These are phyloP conservation scores for Lactarius deliciosus DNA, from an alignment of 768 basidiomycete genomes.

Conservation along the genomic window DNA sequence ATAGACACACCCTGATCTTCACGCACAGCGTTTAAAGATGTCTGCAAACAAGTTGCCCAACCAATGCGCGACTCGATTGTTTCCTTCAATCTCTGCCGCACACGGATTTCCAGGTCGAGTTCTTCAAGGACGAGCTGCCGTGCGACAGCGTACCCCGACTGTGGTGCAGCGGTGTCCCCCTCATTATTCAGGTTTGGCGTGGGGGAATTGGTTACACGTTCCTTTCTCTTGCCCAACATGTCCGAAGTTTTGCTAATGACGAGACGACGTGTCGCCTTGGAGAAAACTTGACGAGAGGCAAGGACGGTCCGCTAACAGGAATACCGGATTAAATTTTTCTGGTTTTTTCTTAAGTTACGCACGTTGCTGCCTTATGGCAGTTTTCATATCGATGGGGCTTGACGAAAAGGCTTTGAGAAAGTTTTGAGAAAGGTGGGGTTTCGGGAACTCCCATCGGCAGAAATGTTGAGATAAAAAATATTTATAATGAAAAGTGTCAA, in stretches of 20 bases:
- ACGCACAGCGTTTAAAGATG: conserved; percentile 32
- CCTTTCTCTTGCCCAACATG: neutral
- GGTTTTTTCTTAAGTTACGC: too few species aligned
- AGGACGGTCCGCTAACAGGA: neutral
- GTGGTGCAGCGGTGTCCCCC: neutral
- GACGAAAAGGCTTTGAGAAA: too few species aligned
- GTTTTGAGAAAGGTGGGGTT: too few species aligned
- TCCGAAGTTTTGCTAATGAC: neutral
- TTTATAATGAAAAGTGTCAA: too few species aligned
- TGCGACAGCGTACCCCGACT: conserved; percentile 2
- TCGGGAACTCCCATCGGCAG: too few species aligned
- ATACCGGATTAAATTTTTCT: too few species aligned
- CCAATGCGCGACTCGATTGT: conserved; percentile 46
- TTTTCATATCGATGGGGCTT: too few species aligned
- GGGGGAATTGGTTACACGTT: neutral
- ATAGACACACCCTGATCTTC: conserved; percentile 11
- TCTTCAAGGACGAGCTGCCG: conserved; percentile 41
- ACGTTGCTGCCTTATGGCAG: too few species aligned
- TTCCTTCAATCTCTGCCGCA: conserved; percentile 43
- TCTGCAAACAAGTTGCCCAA: conserved; percentile 47
- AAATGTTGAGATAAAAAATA: too few species aligned
- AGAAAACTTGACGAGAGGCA: neutral
- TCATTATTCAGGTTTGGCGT: neutral
- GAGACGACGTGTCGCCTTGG: neutral
- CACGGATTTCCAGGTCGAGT: conserved; percentile 44